Evolutionary conservation across 208 protist species (phyloP).

Genomic region (Acanthamoeba sp.): DNA sequence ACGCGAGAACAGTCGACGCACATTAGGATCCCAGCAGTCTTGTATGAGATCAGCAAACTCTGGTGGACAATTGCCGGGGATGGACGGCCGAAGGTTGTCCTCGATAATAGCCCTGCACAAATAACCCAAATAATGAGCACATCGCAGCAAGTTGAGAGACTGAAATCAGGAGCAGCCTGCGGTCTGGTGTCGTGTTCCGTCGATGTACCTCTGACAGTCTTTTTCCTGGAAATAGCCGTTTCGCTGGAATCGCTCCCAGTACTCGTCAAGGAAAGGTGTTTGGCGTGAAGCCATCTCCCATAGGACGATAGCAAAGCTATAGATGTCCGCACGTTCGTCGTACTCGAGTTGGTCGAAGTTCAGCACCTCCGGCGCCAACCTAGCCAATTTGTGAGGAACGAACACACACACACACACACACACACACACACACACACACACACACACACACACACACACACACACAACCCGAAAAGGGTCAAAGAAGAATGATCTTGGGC

Average conservation of each 20-base stretch:
- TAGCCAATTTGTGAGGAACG: background rate
- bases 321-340: constrained; percentile 54
- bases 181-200: too few species aligned
- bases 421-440: background rate
- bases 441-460: too few species aligned
- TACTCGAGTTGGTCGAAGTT: constrained; percentile 47
- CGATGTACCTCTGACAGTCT: constrained; percentile 1
- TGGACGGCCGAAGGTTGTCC: constrained; percentile 40
- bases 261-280: constrained; percentile 65
- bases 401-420: background rate
- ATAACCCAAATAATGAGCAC: too few species aligned
- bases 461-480: too few species aligned
- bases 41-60: constrained; percentile 48
- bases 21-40: constrained; percentile 48
- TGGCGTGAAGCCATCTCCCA: constrained; percentile 55
- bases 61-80: constrained; percentile 27
- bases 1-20: background rate
- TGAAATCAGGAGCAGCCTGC: too few species aligned
- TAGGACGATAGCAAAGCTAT: constrained; percentile 62
- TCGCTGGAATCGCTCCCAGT: constrained; percentile 43
- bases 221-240: constrained; percentile 70
- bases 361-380: constrained; percentile 42
- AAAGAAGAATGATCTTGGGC: background rate
- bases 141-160: too few species aligned
- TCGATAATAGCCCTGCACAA: constrained; percentile 42